phyloP scores from a whole-genome alignment of 805 yeast species.

The Candida stauntonica region DNA sequence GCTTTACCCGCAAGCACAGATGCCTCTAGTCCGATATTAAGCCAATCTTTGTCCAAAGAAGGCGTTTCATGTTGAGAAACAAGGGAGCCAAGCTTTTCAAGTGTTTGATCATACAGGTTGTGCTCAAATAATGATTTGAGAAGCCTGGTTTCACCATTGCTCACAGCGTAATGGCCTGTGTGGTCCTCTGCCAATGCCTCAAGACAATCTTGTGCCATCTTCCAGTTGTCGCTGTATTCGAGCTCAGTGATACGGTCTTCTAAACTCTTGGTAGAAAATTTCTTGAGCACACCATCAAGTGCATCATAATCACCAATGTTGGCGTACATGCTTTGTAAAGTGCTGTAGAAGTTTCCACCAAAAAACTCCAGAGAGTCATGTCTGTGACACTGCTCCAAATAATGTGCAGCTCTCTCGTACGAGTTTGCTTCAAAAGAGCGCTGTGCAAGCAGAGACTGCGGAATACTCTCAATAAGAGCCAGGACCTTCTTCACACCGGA shows the following conservation, averaged over 20 bases:
- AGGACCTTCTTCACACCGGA: slow-evolving; percentile 37
- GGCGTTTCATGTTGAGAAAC: slow-evolving; percentile 1
- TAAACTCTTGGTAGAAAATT: slow-evolving; percentile 62
- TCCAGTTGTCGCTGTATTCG: slow-evolving; percentile 84
- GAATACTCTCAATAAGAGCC: slow-evolving; percentile 48
- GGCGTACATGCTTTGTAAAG: slow-evolving; percentile 78
- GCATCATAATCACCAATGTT: slow-evolving; percentile 87
- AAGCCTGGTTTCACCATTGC: slow-evolving; percentile 44
- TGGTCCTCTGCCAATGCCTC: slow-evolving; percentile 51
- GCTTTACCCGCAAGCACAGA: slow-evolving; percentile 62
- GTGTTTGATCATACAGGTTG: slow-evolving; percentile 60
- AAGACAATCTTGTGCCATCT: slow-evolving; percentile 80
- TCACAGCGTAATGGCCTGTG: slow-evolving; percentile 24
- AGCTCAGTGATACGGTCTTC: slow-evolving; percentile 76
- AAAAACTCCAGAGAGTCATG: slow-evolving; percentile 28
- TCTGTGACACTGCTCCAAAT: slow-evolving; percentile 73
- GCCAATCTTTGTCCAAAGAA: slow-evolving; percentile 42
- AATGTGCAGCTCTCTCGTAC: slow-evolving; percentile 81
- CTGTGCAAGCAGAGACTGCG: slow-evolving; percentile 67
- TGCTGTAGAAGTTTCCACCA: slow-evolving; percentile 36
- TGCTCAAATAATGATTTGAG: slow-evolving; percentile 71
- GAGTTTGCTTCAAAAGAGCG: slow-evolving; percentile 81
- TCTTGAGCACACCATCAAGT: slow-evolving; percentile 76
- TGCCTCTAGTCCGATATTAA: slow-evolving; percentile 68
- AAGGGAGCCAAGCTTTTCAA: slow-evolving; percentile 21